Conservation (phyloP, 179 eudicot species). For the Silene vulgaris region DNA sequence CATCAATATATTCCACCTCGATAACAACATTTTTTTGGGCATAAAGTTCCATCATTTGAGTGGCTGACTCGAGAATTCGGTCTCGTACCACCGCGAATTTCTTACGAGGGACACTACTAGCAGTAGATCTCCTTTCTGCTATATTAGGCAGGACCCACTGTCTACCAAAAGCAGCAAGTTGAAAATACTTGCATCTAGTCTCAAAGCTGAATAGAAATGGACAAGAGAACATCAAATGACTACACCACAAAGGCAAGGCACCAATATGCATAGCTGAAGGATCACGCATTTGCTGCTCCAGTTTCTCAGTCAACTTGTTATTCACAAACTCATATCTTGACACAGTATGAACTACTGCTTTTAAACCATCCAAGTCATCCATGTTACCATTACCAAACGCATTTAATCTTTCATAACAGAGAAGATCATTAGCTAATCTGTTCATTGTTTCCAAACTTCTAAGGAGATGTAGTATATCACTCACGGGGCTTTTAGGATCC, state of each 20-base stretch:
- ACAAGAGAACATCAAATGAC: slow-evolving; percentile 56
- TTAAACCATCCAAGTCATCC: slow-evolving; percentile 47
- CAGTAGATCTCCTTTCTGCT: slow-evolving; percentile 46
- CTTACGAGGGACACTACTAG: slow-evolving; percentile 48
- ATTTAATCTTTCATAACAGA: slow-evolving; percentile 44
- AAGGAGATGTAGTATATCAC: slow-evolving; percentile 59
- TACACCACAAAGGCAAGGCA: slow-evolving; percentile 88
- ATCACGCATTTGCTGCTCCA: slow-evolving; percentile 85
- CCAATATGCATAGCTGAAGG: slow-evolving; percentile 62
- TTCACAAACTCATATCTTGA: slow-evolving; percentile 65
- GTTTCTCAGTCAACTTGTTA: slow-evolving; percentile 71
- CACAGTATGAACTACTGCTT: slow-evolving; percentile 38
- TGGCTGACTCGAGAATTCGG: slow-evolving; percentile 64
- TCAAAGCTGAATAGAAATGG: slow-evolving; percentile 82
- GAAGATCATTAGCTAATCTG: slow-evolving; percentile 53
- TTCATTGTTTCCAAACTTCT: slow-evolving; percentile 70
- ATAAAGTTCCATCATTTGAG: slow-evolving; percentile 74
- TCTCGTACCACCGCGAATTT: slow-evolving; percentile 61
- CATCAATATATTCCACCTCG: slow-evolving; percentile 88
- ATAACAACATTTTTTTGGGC: slow-evolving; percentile 56
- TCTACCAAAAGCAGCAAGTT: slow-evolving; percentile 65
- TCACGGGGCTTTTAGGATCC: slow-evolving; percentile 47
- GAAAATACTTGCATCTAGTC: slow-evolving; percentile 72
- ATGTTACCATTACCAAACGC: slow-evolving; percentile 59
- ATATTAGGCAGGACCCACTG: slow-evolving; percentile 34